Base-by-base conservation (phyloP, 2,329 filamentous ascomycete species). In the Leptosphaerulina australis region DNA sequence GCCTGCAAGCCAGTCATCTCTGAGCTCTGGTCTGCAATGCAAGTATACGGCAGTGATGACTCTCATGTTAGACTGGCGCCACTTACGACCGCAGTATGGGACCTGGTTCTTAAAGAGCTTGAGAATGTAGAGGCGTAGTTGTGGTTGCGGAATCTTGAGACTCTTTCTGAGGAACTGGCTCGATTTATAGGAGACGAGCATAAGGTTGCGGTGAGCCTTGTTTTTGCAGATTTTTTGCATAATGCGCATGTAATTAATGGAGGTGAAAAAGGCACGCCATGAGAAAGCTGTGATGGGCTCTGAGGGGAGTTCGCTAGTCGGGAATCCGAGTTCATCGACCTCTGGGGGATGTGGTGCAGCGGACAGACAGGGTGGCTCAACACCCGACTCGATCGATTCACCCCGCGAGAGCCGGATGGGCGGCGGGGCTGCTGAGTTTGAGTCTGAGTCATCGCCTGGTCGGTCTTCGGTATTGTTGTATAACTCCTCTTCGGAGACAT, bases 51-150 rank as follows among this genome's bases (percentile, higher is more conserved):
- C 91, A 0, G 94, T 99, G 68, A 99, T 99, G 67, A 97, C 92
- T 46, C 93, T 89, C 94, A 99, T 99, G 74, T 99, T 97, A 62
- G 86, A 87, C 76, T 97, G 94, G 11, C 94, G 87, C 94, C 94
- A 99, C 77, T 99, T 99, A 33, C 94, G 87, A 17, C 94, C 93
- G 73, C 93, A 97, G 78, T 96, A 99, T 1, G 94, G 94, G 4
- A 99, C 94, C 74, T 99, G 94, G 53, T 91, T 94, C 75, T 99
- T 99, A 85, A 97, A 97, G 0, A 99, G 82, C 75, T 99, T 99
- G 62, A 99, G 83, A 0, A 94, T 96, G 77, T 97, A 97, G 33
- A 96, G 85, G 5, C 94, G 86, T 30, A 99, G 81, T 65, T 91
- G 83, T 2, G 87, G 87, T 66, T 99, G 91, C 0, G 93, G 93